A percentile compares a stretch with the other conserved stretches of the same genome.
These are phyloP conservation scores for Setaria viridis DNA, from an alignment of 202 grass and related monocot species.

Conservation along the genomic window DNA sequence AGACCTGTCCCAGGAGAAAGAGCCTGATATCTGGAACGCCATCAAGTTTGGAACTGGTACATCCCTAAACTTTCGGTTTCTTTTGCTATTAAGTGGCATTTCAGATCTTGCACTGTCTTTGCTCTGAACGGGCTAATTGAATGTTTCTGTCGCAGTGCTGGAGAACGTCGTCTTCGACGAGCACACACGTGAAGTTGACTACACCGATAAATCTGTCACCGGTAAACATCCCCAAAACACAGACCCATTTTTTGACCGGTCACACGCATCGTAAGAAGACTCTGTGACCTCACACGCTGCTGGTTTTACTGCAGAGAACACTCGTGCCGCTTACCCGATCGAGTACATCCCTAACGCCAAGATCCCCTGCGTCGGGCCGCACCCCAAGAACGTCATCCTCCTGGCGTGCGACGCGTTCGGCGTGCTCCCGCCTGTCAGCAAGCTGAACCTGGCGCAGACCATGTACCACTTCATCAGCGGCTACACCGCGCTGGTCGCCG, in stretches of 20 bases:
- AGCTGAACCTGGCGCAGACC: constrained; percentile 92
- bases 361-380: constrained; percentile 88
- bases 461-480: constrained; percentile 99
- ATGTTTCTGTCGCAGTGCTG: constrained; percentile 62
- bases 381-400: constrained; percentile 98
- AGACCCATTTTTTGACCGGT: background rate
- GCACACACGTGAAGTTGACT: constrained; percentile 90
- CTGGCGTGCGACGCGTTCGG: constrained; percentile 96
- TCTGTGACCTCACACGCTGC: background rate
- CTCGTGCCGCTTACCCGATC: constrained; percentile 92
- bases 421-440: constrained; percentile 97
- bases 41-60: constrained; percentile 98
- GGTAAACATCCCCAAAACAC: constrained; percentile 49
- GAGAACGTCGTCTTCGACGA: constrained; percentile 99
- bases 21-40: constrained; percentile 99
- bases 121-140: background rate
- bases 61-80: background rate
- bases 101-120: background rate
- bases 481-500: constrained; percentile 97
- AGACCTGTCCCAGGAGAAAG: constrained; percentile 84
- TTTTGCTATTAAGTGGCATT: background rate
- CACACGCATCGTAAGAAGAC: background rate
- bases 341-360: constrained; percentile 97
- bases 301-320: constrained; percentile 75
- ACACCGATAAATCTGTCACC: constrained; percentile 93